Conservation (phyloP, 2,329 filamentous ascomycete genomes). For the Cladophialophora chaetospira region DNA sequence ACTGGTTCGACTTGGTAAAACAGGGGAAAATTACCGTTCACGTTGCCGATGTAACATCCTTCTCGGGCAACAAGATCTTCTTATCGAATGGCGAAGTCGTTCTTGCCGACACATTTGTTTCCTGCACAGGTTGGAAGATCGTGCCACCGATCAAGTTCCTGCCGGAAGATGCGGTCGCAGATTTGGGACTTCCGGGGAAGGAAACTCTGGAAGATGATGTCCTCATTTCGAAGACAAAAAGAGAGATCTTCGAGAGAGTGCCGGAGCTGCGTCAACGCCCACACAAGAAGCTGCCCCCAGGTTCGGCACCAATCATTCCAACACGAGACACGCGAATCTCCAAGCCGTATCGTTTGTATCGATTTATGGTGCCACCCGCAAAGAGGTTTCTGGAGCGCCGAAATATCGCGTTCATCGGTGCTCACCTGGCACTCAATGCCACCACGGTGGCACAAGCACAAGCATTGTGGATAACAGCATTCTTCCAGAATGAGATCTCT, state of each 20-base stretch:
- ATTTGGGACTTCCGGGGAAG: conserved; percentile 1
- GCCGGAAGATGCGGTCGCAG: conserved; percentile 34
- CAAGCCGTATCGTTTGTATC: conserved; percentile 37
- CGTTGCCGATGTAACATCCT: conserved; percentile 35
- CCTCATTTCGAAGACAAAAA: conserved; percentile 42
- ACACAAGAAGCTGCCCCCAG: neutral
- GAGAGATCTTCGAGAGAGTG: conserved; percentile 43
- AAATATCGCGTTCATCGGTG: conserved; percentile 53
- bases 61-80: conserved; percentile 42
- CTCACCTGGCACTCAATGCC: conserved; percentile 50
- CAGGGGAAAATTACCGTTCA: conserved; percentile 58
- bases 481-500: conserved; percentile 56
- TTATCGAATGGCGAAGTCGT: conserved; percentile 51
- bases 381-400: conserved; percentile 22
- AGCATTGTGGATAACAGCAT: conserved; percentile 66
- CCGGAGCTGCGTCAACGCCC: neutral
- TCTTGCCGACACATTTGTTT: conserved; percentile 54
- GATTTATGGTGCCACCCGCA: conserved; percentile 47
- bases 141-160: conserved; percentile 53
- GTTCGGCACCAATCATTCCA: conserved; percentile 34
- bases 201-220: conserved; percentile 23
- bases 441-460: conserved; percentile 45
- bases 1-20: conserved; percentile 60
- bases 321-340: conserved; percentile 2
- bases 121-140: conserved; percentile 59